Base-by-base conservation (phyloP, 805 yeast genomes). In the Wickerhamomyces ciferrii region DNA sequence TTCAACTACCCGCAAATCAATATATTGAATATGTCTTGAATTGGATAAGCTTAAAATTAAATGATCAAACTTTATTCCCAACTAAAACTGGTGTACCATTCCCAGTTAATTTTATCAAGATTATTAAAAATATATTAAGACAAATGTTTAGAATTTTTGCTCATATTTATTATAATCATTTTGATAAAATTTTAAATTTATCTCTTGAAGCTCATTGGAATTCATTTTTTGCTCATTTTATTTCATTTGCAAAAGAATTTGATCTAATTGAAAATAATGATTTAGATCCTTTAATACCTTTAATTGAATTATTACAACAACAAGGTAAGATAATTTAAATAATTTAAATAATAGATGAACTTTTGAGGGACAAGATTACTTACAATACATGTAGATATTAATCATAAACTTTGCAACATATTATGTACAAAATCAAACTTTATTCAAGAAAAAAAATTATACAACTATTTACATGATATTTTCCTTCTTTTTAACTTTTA, bases 181-280 rank as follows among this genome's bases (percentile, higher is more conserved):
- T 90, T 66, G 99, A 92, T 54, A 89, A 85, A 61, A 78, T 92
- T 21, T 81, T 92, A n/a, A 97, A 94, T 63, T 68, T 94, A 48
- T 84, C 96, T 2, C 66, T 94, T 49, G 99, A 94, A 63, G 97
- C 98, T 1, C 98, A 94, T 63, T 94, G 96, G 96, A 94, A 94
- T 65, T 91, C 98, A 3, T 87, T 91, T 56, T 94, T 95, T 67
- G 94, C 96, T 15, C 99, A 94, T 63, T 94, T 87, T 59, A 78
- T 92, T 39, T 84, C 96, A 44, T 88, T 94, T 60, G 79, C 86
- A 14, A 84, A 84, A 53, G 96, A 90, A 53, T 94, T 88, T 64
- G 83, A 79, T 44, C 75, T 94, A 53, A 72, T 94, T 32, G 98
- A 90, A 49, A 71, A 81, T 44, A 72, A 74, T 45, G 99, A 94